Percentiles rank a stretch among this genome's conserved stretches.
These are phyloP conservation scores for Limtongia smithiae DNA, from an alignment of 805 yeast species.

Conservation along the genomic window DNA sequence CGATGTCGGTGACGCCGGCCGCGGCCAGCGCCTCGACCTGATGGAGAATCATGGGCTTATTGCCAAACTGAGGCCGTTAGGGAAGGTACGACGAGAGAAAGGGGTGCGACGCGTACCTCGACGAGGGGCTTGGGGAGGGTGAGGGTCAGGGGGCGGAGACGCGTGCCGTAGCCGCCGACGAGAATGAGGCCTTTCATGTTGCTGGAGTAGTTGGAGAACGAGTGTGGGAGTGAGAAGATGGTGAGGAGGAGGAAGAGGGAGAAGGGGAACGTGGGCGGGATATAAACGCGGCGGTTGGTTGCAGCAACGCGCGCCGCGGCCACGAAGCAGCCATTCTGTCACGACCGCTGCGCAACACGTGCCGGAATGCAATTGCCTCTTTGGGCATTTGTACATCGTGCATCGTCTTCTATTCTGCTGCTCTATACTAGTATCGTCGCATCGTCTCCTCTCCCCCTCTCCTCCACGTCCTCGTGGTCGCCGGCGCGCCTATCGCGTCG, in stretches of 20 bases:
- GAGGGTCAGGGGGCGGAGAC: conserved; percentile 84
- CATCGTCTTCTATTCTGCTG: too few species aligned
- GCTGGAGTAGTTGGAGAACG: neutral
- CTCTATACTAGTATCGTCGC: too few species aligned
- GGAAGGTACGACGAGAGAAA: neutral
- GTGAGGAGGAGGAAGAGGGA: neutral
- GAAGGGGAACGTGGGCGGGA: conserved; percentile 2
- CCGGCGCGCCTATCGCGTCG: too few species aligned
- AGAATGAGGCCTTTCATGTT: conserved; percentile 60
- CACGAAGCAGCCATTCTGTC: too few species aligned
- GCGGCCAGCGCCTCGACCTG: conserved; percentile 97
- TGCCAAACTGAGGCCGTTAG: conserved; percentile 62
- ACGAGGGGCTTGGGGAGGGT: conserved; percentile 36
- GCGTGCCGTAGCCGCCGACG: conserved; percentile 99
- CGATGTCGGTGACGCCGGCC: conserved; percentile 99
- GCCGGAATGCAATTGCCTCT: too few species aligned
- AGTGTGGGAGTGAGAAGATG: neutral
- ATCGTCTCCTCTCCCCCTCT: too few species aligned
- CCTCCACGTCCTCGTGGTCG: too few species aligned
- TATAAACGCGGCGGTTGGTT: too few species aligned
- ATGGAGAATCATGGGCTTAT: conserved; percentile 98
- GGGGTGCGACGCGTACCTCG: conserved; percentile 24
- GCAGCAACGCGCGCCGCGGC: neutral
- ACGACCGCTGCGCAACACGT: too few species aligned
- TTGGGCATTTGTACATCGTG: too few species aligned